phyloP scores from a whole-genome alignment of 805 yeast genomes.

The Candida andamanensis region DNA sequence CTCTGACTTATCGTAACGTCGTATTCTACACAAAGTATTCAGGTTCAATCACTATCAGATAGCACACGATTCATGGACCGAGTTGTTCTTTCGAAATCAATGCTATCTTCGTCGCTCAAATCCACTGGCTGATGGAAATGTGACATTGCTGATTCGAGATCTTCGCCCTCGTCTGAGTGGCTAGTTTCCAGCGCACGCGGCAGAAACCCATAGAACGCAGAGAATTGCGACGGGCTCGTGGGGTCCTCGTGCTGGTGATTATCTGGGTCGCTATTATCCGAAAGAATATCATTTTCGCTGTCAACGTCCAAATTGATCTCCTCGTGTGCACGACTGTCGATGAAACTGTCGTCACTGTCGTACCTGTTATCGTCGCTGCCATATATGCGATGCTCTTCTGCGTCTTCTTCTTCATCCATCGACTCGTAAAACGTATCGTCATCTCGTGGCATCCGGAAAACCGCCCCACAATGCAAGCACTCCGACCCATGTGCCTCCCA shows the following conservation, averaged over 20 bases:
- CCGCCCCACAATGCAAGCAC: slow-evolving; percentile 66
- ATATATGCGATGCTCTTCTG: slow-evolving; percentile 18
- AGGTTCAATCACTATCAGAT: too few relatives aligned
- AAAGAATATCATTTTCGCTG: slow-evolving; percentile 7
- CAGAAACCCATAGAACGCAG: too few relatives aligned
- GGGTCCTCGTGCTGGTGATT: too few relatives aligned
- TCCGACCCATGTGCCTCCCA: slow-evolving; percentile 69
- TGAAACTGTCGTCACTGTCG: slow-evolving; percentile 30
- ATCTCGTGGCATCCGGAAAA: slow-evolving; percentile 35
- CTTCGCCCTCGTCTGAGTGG: too few relatives aligned
- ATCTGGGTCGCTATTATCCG: slow-evolving; percentile 3
- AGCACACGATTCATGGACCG: slow-evolving; percentile 1
- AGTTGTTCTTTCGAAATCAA: slow-evolving; percentile 7
- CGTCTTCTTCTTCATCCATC: slow-evolving; percentile 33
- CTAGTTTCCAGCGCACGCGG: too few relatives aligned
- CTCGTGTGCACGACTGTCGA: slow-evolving; percentile 20
- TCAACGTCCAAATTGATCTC: slow-evolving; percentile 18
- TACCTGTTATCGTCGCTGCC: slow-evolving; percentile 16
- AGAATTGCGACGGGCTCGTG: too few relatives aligned
- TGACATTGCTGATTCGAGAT: too few relatives aligned
- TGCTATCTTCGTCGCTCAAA: slow-evolving; percentile 2
- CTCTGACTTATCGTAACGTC: slow-evolving; percentile 10
- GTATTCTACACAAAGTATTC: too few relatives aligned
- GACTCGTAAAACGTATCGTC: slow-evolving; percentile 32
- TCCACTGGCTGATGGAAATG: too few relatives aligned